Base-by-base conservation (phyloP, 2,329 filamentous ascomycete species). In the Pseudopyricularia javanii region DNA sequence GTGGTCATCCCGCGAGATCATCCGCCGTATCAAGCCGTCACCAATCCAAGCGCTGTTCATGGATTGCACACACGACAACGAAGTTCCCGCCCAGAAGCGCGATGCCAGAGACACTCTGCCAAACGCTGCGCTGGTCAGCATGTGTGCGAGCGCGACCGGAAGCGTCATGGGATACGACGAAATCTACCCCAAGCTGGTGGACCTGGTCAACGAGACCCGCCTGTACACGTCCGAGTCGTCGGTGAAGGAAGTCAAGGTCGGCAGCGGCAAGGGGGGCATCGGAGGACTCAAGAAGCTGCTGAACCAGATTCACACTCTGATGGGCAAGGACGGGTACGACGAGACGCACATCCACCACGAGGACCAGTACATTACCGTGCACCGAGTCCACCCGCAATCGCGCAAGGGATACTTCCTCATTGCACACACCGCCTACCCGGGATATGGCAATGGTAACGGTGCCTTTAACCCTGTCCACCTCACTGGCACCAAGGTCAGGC, bases 41-140 rank as follows among this genome's bases (percentile, higher is more conserved):
- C 88, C 91, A 4, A 86, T 97, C 0, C 91, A 95, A 59, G 93
- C 91, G 1, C 73, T 98, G 1, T 96, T 98, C 69, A 97, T 97
- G 90, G 94, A 98, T 66, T 98, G 94, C 68, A 98, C 94, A 0
- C 93, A 98, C 66, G 93, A 98, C 70, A 98, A 98, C 61, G 91
- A 98, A 70, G 86, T 89, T 2, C 93, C 93, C 0, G 88, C 91
- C 1, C 91, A 98, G 68, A 96, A 96, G 68, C 80, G 94, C 40
- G 91, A 96, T 65, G 91, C 91, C 51, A 82, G 90, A 55, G 94
- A 98, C 64, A 97, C 93, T 0, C 75, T 98, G 9, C 88, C 94
- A 7, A 97, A 94, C 62, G 91, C 91, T 50, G 93, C 93, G 5
- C 76, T 98, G 4, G 91, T 97, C 35, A 86, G 85, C 63, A 96